phyloP scores from a whole-genome alignment of 805 yeast genomes.

The Naumovozyma baii region DNA sequence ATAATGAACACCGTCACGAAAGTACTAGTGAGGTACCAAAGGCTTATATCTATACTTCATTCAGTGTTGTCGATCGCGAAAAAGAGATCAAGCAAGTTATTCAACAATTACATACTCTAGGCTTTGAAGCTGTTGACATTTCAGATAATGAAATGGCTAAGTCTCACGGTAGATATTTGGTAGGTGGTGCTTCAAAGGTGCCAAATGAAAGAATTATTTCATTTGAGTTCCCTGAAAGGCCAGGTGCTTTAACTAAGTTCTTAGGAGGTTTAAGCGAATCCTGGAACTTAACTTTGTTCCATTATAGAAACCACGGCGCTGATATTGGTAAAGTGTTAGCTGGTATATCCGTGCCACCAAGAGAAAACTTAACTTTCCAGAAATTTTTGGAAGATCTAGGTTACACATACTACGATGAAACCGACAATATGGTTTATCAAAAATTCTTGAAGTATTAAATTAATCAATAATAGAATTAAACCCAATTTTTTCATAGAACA shows the following conservation, averaged over 20 bases:
- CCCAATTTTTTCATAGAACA: not conserved
- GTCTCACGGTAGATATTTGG: conserved; percentile 89
- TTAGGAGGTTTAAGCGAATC: conserved; percentile 57
- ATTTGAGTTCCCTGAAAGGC: conserved; percentile 95
- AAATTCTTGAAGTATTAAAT: conserved; percentile 51
- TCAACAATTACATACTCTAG: conserved; percentile 46
- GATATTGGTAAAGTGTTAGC: conserved; percentile 90
- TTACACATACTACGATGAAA: conserved; percentile 70
- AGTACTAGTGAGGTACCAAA: conserved; percentile 31
- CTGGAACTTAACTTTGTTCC: conserved; percentile 93
- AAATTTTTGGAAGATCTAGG: conserved; percentile 62
- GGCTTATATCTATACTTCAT: conserved; percentile 83
- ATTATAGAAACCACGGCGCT: conserved; percentile 93
- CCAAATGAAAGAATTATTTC: conserved; percentile 67
- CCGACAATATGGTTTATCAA: conserved; percentile 77
- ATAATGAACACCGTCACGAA: conserved; percentile 35
- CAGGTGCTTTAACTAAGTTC: conserved; percentile 84
- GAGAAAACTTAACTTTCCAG: conserved; percentile 55
- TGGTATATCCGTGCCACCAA: conserved; percentile 76
- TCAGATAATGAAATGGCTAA: conserved; percentile 93
- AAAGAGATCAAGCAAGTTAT: conserved; percentile 62
- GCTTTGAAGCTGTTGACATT: conserved; percentile 72
- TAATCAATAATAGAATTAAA: too few relatives aligned
- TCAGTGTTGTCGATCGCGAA: conserved; percentile 68
- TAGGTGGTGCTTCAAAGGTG: conserved; percentile 78